Evolutionary conservation across 306 rosid species (phyloP), one percentile per base, ranked within the genome.

Genomic region (Cucurbita argyrosperma): DNA sequence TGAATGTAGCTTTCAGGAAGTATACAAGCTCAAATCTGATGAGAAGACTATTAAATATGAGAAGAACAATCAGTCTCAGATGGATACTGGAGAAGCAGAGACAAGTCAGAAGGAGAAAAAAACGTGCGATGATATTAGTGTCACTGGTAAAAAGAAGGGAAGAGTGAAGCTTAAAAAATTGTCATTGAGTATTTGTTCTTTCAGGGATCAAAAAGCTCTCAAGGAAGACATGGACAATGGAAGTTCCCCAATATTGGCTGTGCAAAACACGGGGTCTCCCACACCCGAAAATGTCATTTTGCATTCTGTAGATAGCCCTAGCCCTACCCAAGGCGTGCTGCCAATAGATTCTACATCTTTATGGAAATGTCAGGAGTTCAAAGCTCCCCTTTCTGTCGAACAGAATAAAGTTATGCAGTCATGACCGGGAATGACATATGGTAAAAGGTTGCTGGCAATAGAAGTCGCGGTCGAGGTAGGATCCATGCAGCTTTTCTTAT

Each of bases 351-450:
- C 95, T 46, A 64, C 89, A 51, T 80, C 95, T 43, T 80, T 80
- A 76, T 83, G 98, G 95, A 90, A 92, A 83, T 92, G 92, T 89
- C 92, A 90, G 84, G 92, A 85, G 79, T 84, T 87, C 79, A 84
- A 90, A 56, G 85, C 85, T 68, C 88, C 90, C 7, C 84, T 83
- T n/a, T 88, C 95, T 85, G 85, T 85, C 83, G 87, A 90, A 79
- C 92, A 80, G 71, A 88, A 88, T 78, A 87, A 90, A 83, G 90
- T 83, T 66, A 79, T 87, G 88, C 96, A 87, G 83, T 90, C 89
- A 76, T 92, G 82, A 78, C 76, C 45, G 66, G 77, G 79, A 68
- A 75, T 51, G 76, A 79, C 77, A 61, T 78, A 77, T 65, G 79
- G 71, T 66, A 86, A 72, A 72, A 47, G 80, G 84, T 68, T 79